Conservation (phyloP, 805 yeast genomes). For the Myxozyma neglecta region DNA sequence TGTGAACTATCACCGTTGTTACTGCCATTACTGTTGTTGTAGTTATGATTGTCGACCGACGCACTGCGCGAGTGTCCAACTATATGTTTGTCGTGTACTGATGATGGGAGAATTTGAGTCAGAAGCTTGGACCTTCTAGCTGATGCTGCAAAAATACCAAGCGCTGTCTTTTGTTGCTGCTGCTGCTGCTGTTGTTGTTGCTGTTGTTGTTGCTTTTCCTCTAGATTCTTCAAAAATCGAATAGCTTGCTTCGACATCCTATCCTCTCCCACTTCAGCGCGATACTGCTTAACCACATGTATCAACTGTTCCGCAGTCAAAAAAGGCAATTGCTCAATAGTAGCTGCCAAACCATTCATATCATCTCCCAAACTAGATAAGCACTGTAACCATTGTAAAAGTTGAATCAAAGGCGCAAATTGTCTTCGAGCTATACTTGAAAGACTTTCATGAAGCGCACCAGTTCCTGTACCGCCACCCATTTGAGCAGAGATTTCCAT, state of each 20-base stretch:
- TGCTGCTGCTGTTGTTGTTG: conserved; percentile 7
- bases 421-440: conserved; percentile 62
- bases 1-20: not conserved
- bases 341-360: conserved; percentile 43
- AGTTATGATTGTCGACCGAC: not conserved
- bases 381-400: conserved; percentile 89
- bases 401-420: conserved; percentile 69
- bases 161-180: conserved; percentile 1
- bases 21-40: not conserved
- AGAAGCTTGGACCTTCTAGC: conserved; percentile 12
- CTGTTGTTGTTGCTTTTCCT: conserved; percentile 21
- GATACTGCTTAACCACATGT: conserved; percentile 70
- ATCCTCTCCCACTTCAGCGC: conserved; percentile 79
- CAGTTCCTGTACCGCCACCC: conserved; percentile 27
- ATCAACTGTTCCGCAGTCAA: conserved; percentile 70
- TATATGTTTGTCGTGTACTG: conserved; percentile 2
- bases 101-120: conserved; percentile 20
- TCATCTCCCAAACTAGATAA: conserved; percentile 66
- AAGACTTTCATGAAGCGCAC: conserved; percentile 29
- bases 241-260: conserved; percentile 58
- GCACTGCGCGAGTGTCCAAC: conserved; percentile 7
- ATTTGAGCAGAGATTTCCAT: conserved; percentile 32
- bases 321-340: conserved; percentile 58
- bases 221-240: conserved; percentile 45
- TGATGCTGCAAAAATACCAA: conserved; percentile 5